Evolutionary conservation across 2,329 filamentous ascomycete genomes (phyloP), one percentile per base, ranked within the genome.

Genomic region (Drechmeria coniospora): DNA sequence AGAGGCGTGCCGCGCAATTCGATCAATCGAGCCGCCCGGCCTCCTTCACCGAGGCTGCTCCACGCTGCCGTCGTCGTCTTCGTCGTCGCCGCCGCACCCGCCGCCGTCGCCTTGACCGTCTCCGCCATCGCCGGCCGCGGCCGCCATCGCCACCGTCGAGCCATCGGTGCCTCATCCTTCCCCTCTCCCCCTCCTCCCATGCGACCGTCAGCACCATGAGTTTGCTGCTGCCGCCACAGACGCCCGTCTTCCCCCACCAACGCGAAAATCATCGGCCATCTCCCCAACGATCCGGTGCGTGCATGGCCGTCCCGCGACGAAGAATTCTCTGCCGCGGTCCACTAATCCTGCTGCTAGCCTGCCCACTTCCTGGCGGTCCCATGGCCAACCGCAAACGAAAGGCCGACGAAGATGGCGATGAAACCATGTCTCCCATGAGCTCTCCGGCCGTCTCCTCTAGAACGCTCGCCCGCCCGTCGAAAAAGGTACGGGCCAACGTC

Each of bases 401-500:
- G 65, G 84, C 82, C 45, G 73, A 77, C 32, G 73, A 77, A 28
- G 79, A 86, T 49, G 53, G 52, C 20, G 82, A 84, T 47, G 94
- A 95, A 82, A 83, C 79, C 33, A 76, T 87, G 44, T 94, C 87
- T 21, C 86, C 87, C 6, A 69, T 72, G 33, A 75, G 69, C 53
- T 93, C 87, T 21, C 84, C 87, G 26, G 78, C 80, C 35, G 67
- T 79, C 33, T 61, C 76, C 39, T 60, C 73, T 37, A 71, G 82
- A 43, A 62, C 74, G 31, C 69, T 92, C 16, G 61, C 70, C 29
- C 61, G 77, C 37, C 67, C 70, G 11, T 63, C 72, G 27, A 82
- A 80, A 48, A 78, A 68, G 47, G 49, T 59, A 23, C 60, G 72
- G 43, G 59, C 61, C 10, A 65, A 75, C 40, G n/a, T n/a, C n/a